These are phyloP conservation scores for Panellus pusillus DNA, from an alignment of 768 basidiomycete species.

Conservation along the genomic window DNA sequence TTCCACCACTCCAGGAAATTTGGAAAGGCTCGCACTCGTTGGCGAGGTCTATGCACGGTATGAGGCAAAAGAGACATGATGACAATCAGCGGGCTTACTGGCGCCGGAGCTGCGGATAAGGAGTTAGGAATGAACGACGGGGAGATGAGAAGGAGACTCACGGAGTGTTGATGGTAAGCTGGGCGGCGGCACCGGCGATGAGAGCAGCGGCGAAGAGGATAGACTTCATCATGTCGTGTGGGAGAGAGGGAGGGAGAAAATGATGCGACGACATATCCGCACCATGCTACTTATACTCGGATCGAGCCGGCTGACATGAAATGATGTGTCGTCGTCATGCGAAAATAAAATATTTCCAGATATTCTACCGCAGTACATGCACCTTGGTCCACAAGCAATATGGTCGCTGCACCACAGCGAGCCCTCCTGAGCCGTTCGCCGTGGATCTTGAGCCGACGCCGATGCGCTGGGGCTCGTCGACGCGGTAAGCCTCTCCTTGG, in stretches of 20 bases:
- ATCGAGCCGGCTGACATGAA: too few relatives aligned
- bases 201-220: slow-evolving; percentile 41
- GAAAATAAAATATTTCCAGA: neutral
- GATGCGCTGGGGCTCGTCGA: slow-evolving; percentile 54
- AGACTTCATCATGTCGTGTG: slow-evolving; percentile 47
- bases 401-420: slow-evolving; percentile 66
- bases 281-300: neutral
- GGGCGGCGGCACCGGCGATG: slow-evolving; percentile 44
- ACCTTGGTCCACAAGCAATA: slow-evolving; percentile 51
- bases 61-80: neutral
- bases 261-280: slow-evolving; percentile 15
- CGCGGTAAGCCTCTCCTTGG: slow-evolving; percentile 46
- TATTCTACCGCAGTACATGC: slow-evolving; percentile 26
- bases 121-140: neutral
- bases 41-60: neutral
- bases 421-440: slow-evolving; percentile 28
- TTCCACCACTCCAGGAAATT: slow-evolving; percentile 58
- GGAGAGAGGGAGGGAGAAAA: slow-evolving; percentile 29
- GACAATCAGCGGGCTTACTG: neutral
- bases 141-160: slow-evolving; percentile 36
- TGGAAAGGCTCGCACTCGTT: slow-evolving; percentile 59
- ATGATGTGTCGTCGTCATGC: too few relatives aligned
- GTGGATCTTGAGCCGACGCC: slow-evolving; percentile 53
- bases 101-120: slow-evolving; percentile 31
- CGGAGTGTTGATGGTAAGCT: slow-evolving; percentile 71